These are phyloP conservation scores for Saraca asoca DNA, from an alignment of 331 rosid species.

Conservation along the genomic window DNA sequence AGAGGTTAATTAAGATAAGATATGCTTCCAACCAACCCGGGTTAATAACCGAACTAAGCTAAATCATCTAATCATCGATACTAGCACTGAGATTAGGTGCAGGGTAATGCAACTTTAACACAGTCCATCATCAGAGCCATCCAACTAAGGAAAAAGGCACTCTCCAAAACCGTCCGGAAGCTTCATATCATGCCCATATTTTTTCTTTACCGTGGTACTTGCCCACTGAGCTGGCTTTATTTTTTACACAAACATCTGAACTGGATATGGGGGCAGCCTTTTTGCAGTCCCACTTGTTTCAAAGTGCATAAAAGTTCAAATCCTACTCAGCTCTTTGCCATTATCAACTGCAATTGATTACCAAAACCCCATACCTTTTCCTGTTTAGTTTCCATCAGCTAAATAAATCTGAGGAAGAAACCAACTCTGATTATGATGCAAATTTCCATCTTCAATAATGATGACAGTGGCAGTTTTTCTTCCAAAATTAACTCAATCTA, in stretches of 20 bases:
- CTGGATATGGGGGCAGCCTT: constrained; percentile 28
- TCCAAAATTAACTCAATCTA: neutral
- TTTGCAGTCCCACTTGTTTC: neutral
- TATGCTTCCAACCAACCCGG: constrained; percentile 11
- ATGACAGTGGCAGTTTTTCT: constrained; percentile 1
- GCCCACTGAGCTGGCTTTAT: constrained; percentile 24
- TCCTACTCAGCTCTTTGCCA: constrained; percentile 8
- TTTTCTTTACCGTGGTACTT: constrained; percentile 7
- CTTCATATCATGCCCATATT: constrained; percentile 25
- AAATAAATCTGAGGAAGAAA: neutral
- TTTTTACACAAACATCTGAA: constrained; percentile 7
- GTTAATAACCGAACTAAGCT: neutral
- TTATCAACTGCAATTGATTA: constrained; percentile 19
- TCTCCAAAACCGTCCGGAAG: constrained; percentile 27
- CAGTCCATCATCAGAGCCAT: constrained; percentile 4
- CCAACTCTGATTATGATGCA: neutral
- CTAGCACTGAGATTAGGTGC: too few species aligned
- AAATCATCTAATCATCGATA: neutral
- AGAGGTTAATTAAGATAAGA: constrained; percentile 21
- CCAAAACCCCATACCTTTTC: neutral
- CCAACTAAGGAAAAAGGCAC: constrained; percentile 4
- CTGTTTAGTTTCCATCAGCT: constrained; percentile 6
- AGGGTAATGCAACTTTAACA: too few species aligned
- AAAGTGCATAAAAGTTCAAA: neutral
- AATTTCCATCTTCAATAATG: neutral